Base-by-base conservation (phyloP, 192 early-diverging fungal species). In the Coemansia reversa region DNA sequence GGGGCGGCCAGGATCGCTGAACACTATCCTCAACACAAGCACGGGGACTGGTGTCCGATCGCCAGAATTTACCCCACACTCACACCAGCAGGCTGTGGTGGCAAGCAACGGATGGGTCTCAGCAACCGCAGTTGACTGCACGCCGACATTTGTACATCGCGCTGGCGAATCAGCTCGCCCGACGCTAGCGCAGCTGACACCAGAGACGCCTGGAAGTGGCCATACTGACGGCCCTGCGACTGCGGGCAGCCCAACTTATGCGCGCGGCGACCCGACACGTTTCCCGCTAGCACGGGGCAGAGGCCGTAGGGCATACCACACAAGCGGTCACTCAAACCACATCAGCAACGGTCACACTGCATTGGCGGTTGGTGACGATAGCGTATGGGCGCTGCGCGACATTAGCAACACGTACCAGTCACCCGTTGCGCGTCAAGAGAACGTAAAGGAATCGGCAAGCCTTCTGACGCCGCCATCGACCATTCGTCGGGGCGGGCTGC, bases 401-500 rank as follows among this genome's bases (percentile, higher is more conserved):
- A 68, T 77, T 28, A 72, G 65, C 33, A 72, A 65, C 65, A 58
- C 62, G 39, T 48, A 68, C 58, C 64, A 67, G 29, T 11, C 32
- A 39, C 56, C 29, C 61, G 33, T 20, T 11, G 29, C 16, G 7
- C 57, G 48, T 50, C 33, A 51, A 30, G 30, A 30, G 47, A 39
- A 54, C 18, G 19, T 8, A 23, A 47, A 47, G 60, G 48, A 28
- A 18, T 12, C 48, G 35, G 56, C 51, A 47, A 22, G 28, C n/a
- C 29, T 76, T 48, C 28, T 72, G 61, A 76, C 74, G n/a, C 74
- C 74, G 24, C 74, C 74, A 1, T 70, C 74, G 11, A 24, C 58
- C 5, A 47, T 48, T 14, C 64, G 73, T 20, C 61, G 61, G 12
- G 39, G 39, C 14, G 39, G 39, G 39, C 14, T 45, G 39, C 39